A percentile compares a stretch with the other conserved stretches of the same genome.
These are phyloP conservation scores for Tolypocladium inflatum DNA, from an alignment of 2,329 filamentous ascomycete genomes.

Conservation along the genomic window DNA sequence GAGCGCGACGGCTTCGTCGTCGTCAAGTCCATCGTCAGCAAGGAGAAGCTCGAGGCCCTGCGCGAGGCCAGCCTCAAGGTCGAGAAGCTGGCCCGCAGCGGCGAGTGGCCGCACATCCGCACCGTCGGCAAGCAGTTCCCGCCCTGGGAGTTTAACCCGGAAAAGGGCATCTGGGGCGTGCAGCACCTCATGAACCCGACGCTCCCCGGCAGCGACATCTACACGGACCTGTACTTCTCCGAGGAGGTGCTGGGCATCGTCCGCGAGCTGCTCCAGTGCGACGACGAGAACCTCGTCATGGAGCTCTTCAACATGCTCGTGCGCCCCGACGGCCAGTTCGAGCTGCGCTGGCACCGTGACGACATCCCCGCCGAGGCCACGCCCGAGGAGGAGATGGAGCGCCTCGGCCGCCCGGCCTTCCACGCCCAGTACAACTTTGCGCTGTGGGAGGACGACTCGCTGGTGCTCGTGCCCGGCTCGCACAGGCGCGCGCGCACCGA, in stretches of 20 bases:
- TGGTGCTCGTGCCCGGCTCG: slow-evolving; percentile 70
- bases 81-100: slow-evolving; percentile 54
- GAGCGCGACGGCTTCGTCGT: slow-evolving; percentile 67
- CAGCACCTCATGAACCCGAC: slow-evolving; percentile 74
- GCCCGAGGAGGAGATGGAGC: slow-evolving; percentile 54
- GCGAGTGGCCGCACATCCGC: slow-evolving; percentile 71
- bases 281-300: slow-evolving; percentile 63
- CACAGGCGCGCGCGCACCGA: slow-evolving; percentile 64
- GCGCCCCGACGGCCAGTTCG: slow-evolving; percentile 60
- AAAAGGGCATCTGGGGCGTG: slow-evolving; percentile 75
- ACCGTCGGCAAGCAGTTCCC: slow-evolving; percentile 87
- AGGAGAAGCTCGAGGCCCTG: slow-evolving; percentile 45
- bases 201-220: slow-evolving; percentile 51
- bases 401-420: slow-evolving; percentile 51
- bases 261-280: slow-evolving; percentile 48
- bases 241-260: slow-evolving; percentile 52
- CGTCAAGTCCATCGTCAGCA: slow-evolving; percentile 54
- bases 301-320: slow-evolving; percentile 84
- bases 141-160: slow-evolving; percentile 58
- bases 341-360: slow-evolving; percentile 77
- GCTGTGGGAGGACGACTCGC: slow-evolving; percentile 61
- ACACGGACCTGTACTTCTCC: slow-evolving; percentile 65
- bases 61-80: slow-evolving; percentile 48
- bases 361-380: slow-evolving; percentile 62
- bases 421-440: slow-evolving; percentile 87